Evolutionary conservation across 2,329 filamentous ascomycete genomes (phyloP).

Genomic region (Paraphoma sp.): DNA sequence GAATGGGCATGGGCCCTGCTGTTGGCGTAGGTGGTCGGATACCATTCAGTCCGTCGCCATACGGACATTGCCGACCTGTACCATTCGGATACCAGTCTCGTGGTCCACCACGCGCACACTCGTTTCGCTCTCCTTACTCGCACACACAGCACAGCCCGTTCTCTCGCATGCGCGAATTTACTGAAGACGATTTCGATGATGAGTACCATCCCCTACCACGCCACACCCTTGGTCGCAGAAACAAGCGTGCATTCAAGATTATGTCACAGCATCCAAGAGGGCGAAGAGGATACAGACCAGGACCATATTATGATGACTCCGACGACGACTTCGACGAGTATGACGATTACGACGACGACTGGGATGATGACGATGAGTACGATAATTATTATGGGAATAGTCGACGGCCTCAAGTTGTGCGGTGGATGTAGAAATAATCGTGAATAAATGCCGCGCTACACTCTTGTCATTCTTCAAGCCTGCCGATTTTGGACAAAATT

Average conservation of each 20-base stretch:
- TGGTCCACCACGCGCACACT: background rate
- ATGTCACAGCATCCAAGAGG: background rate
- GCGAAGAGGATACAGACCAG: background rate
- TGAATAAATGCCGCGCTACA: no score
- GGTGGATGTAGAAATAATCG: no score
- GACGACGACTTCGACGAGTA: constrained; percentile 12
- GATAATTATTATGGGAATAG: background rate
- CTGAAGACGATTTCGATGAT: constrained; percentile 19
- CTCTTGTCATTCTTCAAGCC: no score
- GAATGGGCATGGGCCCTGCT: background rate
- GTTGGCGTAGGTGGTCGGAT: constrained; percentile 4
- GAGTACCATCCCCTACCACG: background rate
- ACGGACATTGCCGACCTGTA: background rate
- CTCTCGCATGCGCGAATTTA: constrained; percentile 6
- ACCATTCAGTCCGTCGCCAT: background rate
- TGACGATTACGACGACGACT: constrained; percentile 12
- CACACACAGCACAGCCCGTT: constrained; percentile 1
- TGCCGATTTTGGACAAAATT: no score
- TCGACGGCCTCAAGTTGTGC: no score
- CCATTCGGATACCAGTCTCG: constrained; percentile 1
- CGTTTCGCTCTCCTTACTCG: constrained; percentile 9
- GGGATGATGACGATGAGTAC: constrained; percentile 7
- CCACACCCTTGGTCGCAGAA: background rate
- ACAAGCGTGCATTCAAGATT: background rate
- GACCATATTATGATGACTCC: background rate